A percentile compares a stretch with the other conserved stretches of the same genome.
phyloP scores from a whole-genome alignment of 768 basidiomycete species.

The Hemileccinum rubropunctum region DNA sequence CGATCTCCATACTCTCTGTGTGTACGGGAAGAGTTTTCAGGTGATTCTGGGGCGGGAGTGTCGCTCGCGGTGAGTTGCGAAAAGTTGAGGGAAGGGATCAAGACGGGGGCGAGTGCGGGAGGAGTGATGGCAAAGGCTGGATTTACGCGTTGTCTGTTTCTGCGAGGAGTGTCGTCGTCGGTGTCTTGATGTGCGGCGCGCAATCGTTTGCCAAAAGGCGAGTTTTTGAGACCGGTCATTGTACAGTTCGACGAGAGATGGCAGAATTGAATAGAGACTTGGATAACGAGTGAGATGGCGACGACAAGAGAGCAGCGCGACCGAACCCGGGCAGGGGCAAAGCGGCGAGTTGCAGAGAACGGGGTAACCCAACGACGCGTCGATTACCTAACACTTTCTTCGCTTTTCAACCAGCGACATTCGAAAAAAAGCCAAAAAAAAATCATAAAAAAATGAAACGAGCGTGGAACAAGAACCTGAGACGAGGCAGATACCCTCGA shows the following conservation, averaged over 20 bases:
- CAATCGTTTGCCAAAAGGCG: constrained; percentile 81
- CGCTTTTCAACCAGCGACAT: constrained; percentile 27
- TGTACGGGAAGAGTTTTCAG: constrained; percentile 31
- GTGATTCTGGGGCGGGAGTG: constrained; percentile 43
- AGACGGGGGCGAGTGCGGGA: constrained; percentile 34
- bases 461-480: not conserved
- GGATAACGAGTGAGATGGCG: constrained; percentile 1
- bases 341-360: constrained; percentile 18
- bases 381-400: constrained; percentile 28
- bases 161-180: constrained; percentile 51
- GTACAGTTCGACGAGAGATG: not conserved
- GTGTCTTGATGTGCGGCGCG: constrained; percentile 63
- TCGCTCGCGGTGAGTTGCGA: constrained; percentile 52
- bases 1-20: constrained; percentile 51
- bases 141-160: constrained; percentile 51
- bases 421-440: constrained; percentile 5
- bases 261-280: no score
- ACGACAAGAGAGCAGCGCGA: constrained; percentile 1
- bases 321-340: constrained; percentile 25
- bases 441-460: constrained; percentile 1
- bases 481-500: not conserved
- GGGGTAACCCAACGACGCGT: constrained; percentile 28
- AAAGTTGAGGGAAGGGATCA: constrained; percentile 57
- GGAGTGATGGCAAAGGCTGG: constrained; percentile 49
- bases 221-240: constrained; percentile 81